A percentile compares a stretch with the other conserved stretches of the same genome.
These are phyloP conservation scores for Boletus holoroseus DNA, from an alignment of 1,284 basidiomycete species.

Conservation along the genomic window DNA sequence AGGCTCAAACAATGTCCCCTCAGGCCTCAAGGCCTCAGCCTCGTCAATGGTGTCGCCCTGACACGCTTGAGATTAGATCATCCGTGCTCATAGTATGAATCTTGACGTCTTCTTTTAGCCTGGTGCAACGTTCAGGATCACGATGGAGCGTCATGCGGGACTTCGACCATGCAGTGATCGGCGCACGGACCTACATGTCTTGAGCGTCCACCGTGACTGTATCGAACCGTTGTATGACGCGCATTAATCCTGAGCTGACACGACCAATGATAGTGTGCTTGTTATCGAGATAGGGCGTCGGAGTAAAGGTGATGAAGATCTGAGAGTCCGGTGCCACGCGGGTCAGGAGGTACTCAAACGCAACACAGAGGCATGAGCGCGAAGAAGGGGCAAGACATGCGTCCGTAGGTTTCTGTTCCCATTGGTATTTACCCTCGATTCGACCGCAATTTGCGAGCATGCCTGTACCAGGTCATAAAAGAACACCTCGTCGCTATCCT, in stretches of 20 bases:
- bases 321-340: constrained; percentile 59
- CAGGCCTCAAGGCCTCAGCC: too few relatives aligned
- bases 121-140: constrained; percentile 31
- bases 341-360: too few relatives aligned
- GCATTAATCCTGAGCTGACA: constrained; percentile 80
- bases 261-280: constrained; percentile 95
- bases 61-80: constrained; percentile 18
- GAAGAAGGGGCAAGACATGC: too few relatives aligned
- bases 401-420: too few relatives aligned
- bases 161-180: too few relatives aligned
- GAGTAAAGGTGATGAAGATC: constrained; percentile 87
- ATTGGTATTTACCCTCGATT: too few relatives aligned
- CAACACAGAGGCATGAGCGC: too few relatives aligned
- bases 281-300: constrained; percentile 87
- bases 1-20: not conserved
- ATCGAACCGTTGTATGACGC: constrained; percentile 77
- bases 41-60: not conserved
- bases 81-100: constrained; percentile 70
- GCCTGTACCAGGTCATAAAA: too few relatives aligned
- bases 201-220: constrained; percentile 75
- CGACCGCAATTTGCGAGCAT: too few relatives aligned
- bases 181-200: constrained; percentile 52
- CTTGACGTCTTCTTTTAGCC: constrained; percentile 76
- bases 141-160: not conserved
- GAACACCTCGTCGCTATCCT: too few relatives aligned